Conservation (phyloP, 2,329 filamentous ascomycete genomes). For the Colletotrichum cuscutae region DNA sequence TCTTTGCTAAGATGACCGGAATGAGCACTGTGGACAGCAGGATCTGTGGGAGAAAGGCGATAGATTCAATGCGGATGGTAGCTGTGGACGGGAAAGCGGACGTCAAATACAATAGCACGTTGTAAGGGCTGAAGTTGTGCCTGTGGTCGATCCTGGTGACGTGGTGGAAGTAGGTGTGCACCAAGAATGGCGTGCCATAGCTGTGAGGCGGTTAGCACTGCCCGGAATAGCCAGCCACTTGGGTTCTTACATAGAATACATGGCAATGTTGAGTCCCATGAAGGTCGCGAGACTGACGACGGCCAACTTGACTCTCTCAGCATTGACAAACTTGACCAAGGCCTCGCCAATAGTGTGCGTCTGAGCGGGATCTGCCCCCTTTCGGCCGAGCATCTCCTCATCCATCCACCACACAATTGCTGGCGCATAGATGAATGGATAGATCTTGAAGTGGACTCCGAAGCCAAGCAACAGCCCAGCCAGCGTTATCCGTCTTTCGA, state of each 20-base stretch:
- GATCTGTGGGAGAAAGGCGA: conserved; percentile 91
- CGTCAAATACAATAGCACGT: conserved; percentile 86
- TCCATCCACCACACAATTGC: conserved; percentile 86
- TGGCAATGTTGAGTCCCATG: conserved; percentile 75
- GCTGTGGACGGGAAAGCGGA: conserved; percentile 67
- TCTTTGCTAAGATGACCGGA: conserved; percentile 80
- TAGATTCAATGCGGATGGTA: conserved; percentile 70
- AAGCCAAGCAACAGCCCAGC: conserved; percentile 83
- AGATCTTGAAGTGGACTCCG: conserved; percentile 97
- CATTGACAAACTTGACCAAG: conserved; percentile 59
- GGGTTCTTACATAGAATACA: conserved; percentile 76
- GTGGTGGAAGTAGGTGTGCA: conserved; percentile 94
- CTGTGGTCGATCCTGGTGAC: conserved; percentile 93
- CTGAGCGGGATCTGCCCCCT: not conserved
- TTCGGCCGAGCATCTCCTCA: conserved; percentile 53
- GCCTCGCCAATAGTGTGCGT: conserved; percentile 37
- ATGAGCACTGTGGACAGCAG: conserved; percentile 82
- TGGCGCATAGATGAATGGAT: conserved; percentile 94
- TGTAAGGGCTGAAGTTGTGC: conserved; percentile 98
- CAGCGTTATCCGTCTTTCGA: conserved; percentile 68
- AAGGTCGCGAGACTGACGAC: conserved; percentile 79
- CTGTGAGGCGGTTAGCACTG: conserved; percentile 48
- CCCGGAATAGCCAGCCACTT: not conserved
- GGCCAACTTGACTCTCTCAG: conserved; percentile 66
- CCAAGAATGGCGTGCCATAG: conserved; percentile 83